Evolutionary conservation across 805 yeast species (phyloP), one percentile per base, ranked within the genome.

Genomic region (Myxozyma neglecta): DNA sequence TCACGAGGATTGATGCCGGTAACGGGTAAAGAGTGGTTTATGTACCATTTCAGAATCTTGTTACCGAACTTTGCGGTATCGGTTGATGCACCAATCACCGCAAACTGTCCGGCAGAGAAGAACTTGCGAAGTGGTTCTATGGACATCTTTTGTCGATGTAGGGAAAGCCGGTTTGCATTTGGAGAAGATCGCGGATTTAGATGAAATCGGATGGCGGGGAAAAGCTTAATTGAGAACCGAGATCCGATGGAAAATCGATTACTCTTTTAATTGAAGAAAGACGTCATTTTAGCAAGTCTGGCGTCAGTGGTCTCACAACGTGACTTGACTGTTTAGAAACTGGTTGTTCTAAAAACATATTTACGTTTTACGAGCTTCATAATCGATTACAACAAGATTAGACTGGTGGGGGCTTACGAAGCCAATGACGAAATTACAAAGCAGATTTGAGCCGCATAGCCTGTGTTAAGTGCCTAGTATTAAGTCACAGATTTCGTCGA

Each of bases 61-160:
- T 77, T 81, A 0, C 96, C 96, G 71, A 83, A 88, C 72, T 89
- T 89, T 7, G 75, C 63, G 0, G 86, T 80, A 68, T 85, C 83
- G 3, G 80, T 72, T 2, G 90, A 83, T 0, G 96, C 94, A 0
- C 96, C 96, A 0, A 86, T 80, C 0, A 89, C 90, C 11, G 83
- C 84, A 66, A 82, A 86, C 57, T 79, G 76, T 64, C 88, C 76
- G 36, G 79, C 81, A 76, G 74, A 84, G 83, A 72, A 86, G 83
- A 46, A 69, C 56, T 48, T 74, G 73, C 76, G 61, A 24, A 59
- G 59, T 5, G 65, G 63, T 24, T 65, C 65, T 34, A 49, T 29
- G 24, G 61, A 52, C 64, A 60, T 60, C 34, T 9, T 16, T n/a
- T 9, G 1, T n/a, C 16, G 8, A 7, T 18, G 11, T 45, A 2